Base-by-base conservation (phyloP, 2,329 filamentous ascomycete species). In the Zymoseptoria ardabiliae region DNA sequence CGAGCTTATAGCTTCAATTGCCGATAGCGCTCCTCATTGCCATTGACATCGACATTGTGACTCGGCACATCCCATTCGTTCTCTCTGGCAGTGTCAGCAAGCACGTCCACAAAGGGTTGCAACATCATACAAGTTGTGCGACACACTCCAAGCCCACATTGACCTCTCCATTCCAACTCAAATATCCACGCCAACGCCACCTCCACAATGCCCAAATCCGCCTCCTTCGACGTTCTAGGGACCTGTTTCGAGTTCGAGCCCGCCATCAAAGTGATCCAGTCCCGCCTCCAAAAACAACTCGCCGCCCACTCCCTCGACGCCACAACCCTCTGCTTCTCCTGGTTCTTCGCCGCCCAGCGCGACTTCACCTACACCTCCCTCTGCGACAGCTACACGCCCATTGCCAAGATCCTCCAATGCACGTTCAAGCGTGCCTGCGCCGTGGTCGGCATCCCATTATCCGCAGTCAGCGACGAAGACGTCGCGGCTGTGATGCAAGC, bases 351-450 rank as follows among this genome's bases (percentile, higher is more conserved):
- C 25, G 69, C 69, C 17, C 69, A 70, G 53, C 58, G 69, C 10
- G 69, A 70, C 55, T 70, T 70, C 65, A 70, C 69, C 52, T 70
- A 70, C 61, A 65, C 63, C 22, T 68, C 68, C 22, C 48, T 70
- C 6, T 56, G 49, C 9, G 68, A 66, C 4, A 58, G 59, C 20
- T 70, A 70, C 62, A 68, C 64, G 11, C 68, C 69, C 53, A 70
- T 71, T 45, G 67, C 68, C 0, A 54, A 64, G 23, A 64, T 70
- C 54, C 62, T 70, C 21, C 65, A 66, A 60, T 20, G 57, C 10
- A 71, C 69, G 0, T 66, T 70, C 58, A 58, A 59, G 30, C 58
- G 69, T 1, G 68, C 68, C 4, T 71, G 68, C 55, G 60, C 59
- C 2, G 61, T 71, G 8, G 61, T 65, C 4, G 68, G 69, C 20